Percentiles rank a stretch among this genome's conserved stretches.
Conservation (phyloP, 163 green algal species). For the Prototheca stagnorum region DNA sequence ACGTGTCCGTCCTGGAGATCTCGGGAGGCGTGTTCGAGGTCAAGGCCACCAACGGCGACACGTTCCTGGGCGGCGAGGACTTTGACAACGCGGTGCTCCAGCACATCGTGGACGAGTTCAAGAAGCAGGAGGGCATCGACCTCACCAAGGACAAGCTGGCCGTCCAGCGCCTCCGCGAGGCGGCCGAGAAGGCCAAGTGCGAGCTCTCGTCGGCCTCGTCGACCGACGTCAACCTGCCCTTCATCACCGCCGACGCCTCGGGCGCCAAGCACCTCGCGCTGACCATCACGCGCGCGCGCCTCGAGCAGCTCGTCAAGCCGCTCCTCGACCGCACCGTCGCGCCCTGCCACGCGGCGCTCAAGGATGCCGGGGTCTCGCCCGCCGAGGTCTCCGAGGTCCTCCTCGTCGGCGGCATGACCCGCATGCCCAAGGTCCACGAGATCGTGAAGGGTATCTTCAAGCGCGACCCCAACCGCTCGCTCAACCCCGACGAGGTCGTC, state of each 20-base stretch:
- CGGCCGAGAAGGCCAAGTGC: conserved; percentile 72
- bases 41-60: conserved; percentile 94
- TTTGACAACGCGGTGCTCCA: conserved; percentile 77
- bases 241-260: conserved; percentile 64
- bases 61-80: conserved; percentile 88
- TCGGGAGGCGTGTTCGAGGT: conserved; percentile 87
- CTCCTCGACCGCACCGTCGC: conserved; percentile 82
- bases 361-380: conserved; percentile 69
- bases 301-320: conserved; percentile 59
- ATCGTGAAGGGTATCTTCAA: conserved; percentile 84
- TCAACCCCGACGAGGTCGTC: conserved; percentile 97
- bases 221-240: conserved; percentile 73
- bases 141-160: conserved; percentile 68
- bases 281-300: conserved; percentile 39
- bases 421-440: conserved; percentile 87
- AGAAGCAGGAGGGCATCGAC: conserved; percentile 68
- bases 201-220: conserved; percentile 37
- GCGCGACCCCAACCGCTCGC: conserved; percentile 68
- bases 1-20: conserved; percentile 92
- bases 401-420: conserved; percentile 90
- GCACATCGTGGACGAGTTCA: conserved; percentile 56
- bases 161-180: conserved; percentile 71
- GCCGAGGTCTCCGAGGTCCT: conserved; percentile 79
- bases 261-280: conserved; percentile 67
- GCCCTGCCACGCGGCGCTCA: conserved; percentile 85